A percentile compares a stretch with the other conserved stretches of the same genome.
These are phyloP conservation scores for Linaria vulgaris DNA, from an alignment of 257 asterid species.

Conservation along the genomic window DNA sequence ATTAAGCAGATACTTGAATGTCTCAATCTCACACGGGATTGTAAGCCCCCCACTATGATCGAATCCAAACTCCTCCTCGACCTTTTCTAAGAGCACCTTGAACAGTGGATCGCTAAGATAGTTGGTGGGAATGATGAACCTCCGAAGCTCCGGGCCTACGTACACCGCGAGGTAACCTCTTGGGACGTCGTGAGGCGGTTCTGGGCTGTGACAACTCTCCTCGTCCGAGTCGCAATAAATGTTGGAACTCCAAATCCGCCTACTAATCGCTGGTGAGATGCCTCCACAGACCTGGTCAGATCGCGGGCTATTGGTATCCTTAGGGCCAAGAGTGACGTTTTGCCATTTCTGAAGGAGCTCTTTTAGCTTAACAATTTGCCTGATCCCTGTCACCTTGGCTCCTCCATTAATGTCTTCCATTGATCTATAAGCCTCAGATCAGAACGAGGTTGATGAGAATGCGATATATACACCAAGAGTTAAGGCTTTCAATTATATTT, in stretches of 20 bases:
- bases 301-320: slow-evolving; percentile 17
- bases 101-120: slow-evolving; percentile 55
- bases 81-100: slow-evolving; percentile 53
- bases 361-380: slow-evolving; percentile 66
- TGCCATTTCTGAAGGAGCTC: slow-evolving; percentile 76
- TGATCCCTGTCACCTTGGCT: slow-evolving; percentile 57
- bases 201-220: slow-evolving; percentile 52
- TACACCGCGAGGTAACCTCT: slow-evolving; percentile 57
- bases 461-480: slow-evolving; percentile 10
- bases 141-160: slow-evolving; percentile 55
- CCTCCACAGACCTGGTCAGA: slow-evolving; percentile 23
- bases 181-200: slow-evolving; percentile 46
- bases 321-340: slow-evolving; percentile 47
- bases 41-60: slow-evolving; percentile 55
- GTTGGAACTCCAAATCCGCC: slow-evolving; percentile 32
- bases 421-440: slow-evolving; percentile 27
- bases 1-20: slow-evolving; percentile 55
- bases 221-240: slow-evolving; percentile 46
- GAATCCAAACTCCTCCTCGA: slow-evolving; percentile 64
- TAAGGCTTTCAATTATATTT: slow-evolving; percentile 17
- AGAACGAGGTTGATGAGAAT: slow-evolving; percentile 12
- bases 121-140: slow-evolving; percentile 58
- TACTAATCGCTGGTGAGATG: slow-evolving; percentile 37
- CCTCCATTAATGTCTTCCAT: slow-evolving; percentile 55
- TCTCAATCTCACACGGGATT: slow-evolving; percentile 62